phyloP scores from a whole-genome alignment of 148 eudicot species.

The Persicaria tinctoria region DNA sequence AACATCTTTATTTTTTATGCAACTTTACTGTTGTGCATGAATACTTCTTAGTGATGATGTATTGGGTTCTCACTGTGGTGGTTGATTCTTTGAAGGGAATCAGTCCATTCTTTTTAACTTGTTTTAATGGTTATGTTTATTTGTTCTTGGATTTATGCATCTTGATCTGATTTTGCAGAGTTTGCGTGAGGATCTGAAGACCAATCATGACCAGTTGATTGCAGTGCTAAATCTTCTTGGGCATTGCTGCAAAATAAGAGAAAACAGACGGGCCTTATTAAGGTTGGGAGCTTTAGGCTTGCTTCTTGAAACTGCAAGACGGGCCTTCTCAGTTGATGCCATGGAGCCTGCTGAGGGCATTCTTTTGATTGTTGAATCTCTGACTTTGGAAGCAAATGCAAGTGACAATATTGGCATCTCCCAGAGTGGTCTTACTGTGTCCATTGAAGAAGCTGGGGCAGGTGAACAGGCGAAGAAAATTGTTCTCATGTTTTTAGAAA shows the following conservation, averaged over 20 bases:
- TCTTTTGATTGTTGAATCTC: conserved; percentile 89
- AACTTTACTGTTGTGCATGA: neutral
- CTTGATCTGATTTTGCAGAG: conserved; percentile 35
- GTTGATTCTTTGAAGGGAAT: conserved; percentile 2
- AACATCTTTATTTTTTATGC: neutral
- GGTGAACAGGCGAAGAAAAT: conserved; percentile 96
- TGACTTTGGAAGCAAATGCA: conserved; percentile 94
- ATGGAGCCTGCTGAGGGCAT: conserved; percentile 99
- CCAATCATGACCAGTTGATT: conserved; percentile 85
- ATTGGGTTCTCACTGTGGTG: neutral
- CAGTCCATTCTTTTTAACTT: conserved; percentile 1
- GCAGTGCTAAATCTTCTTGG: conserved; percentile 87
- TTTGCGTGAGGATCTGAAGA: conserved; percentile 79
- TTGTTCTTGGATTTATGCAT: neutral
- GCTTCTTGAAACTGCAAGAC: conserved; percentile 95
- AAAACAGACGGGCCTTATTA: conserved; percentile 78
- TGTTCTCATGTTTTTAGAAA: conserved; percentile 92
- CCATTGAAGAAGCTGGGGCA: conserved; percentile 73
- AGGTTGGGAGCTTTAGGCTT: conserved; percentile 75
- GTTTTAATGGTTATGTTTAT: neutral
- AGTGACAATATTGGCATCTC: conserved; percentile 70
- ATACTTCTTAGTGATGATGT: neutral
- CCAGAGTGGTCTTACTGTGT: conserved; percentile 60
- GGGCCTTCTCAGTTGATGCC: conserved; percentile 95
- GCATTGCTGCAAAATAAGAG: conserved; percentile 95